Evolutionary conservation across 805 yeast genomes (phyloP).

Genomic region (Saccharomycopsis fodiens): DNA sequence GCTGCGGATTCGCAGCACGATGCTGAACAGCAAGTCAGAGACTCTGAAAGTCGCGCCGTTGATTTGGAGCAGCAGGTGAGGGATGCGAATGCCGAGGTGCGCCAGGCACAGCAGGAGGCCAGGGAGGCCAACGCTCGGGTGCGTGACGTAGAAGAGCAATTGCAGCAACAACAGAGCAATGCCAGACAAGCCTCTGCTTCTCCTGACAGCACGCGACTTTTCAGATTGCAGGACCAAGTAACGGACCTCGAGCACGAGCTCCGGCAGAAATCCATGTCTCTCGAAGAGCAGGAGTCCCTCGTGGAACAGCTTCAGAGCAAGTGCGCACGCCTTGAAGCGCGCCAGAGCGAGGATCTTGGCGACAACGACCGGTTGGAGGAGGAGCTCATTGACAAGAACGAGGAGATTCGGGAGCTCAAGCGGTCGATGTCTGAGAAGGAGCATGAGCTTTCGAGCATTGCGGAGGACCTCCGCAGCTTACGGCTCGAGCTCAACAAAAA

Average conservation of each 20-base stretch:
- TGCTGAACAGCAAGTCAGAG: no score
- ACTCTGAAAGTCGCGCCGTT: background rate
- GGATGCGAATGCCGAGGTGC: background rate
- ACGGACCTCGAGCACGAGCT: conserved; percentile 14
- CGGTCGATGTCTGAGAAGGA: conserved; percentile 22
- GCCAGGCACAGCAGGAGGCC: background rate
- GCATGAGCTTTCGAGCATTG: conserved; percentile 22
- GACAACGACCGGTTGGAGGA: conserved; percentile 17
- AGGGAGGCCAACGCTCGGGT: background rate
- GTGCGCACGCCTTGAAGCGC: conserved; percentile 13
- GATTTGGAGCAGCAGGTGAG: background rate
- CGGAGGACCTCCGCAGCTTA: conserved; percentile 19
- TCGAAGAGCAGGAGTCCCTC: conserved; percentile 14
- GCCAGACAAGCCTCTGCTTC: background rate
- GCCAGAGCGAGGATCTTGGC: conserved; percentile 13
- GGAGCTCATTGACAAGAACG: conserved; percentile 19
- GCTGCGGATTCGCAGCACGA: no score
- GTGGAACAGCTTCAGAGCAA: conserved; percentile 7
- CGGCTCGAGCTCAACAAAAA: conserved; percentile 11
- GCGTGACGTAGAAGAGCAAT: background rate
- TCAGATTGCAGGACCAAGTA: conserved; percentile 10
- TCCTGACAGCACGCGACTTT: background rate
- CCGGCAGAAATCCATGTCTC: conserved; percentile 6
- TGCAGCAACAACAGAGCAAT: background rate
- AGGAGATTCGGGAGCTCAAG: conserved; percentile 18